Conservation (phyloP, 2,329 filamentous ascomycete genomes). For the Diaporthe sp. region DNA sequence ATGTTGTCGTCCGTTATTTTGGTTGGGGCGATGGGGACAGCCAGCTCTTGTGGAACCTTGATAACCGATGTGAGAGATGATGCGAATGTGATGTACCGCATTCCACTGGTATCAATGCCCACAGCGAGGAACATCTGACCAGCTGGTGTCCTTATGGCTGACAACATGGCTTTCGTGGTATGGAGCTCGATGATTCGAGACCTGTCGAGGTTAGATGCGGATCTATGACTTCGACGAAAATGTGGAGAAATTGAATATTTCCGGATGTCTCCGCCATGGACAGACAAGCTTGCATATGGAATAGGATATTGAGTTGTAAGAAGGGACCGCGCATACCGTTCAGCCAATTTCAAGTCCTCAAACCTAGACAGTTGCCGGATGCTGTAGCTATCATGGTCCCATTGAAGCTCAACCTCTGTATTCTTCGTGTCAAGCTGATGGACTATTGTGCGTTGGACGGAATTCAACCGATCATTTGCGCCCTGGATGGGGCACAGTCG, state of each 20-base stretch:
- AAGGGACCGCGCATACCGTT: neutral
- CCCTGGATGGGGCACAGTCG: neutral
- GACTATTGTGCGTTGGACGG: neutral
- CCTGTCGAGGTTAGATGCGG: neutral
- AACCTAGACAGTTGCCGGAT: neutral
- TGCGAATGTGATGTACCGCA: neutral
- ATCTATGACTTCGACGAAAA: neutral
- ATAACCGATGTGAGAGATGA: conserved; percentile 7
- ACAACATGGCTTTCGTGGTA: neutral
- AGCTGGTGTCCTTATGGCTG: conserved; percentile 13
- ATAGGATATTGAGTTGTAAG: neutral
- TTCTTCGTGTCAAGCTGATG: neutral
- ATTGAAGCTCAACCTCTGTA: neutral
- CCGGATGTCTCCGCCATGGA: neutral
- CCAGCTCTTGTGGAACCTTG: neutral
- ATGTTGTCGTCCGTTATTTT: neutral
- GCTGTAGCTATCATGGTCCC: neutral
- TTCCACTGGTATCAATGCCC: neutral
- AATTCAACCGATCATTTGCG: conserved; percentile 15
- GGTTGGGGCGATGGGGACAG: neutral
- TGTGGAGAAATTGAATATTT: neutral
- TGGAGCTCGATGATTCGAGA: neutral
- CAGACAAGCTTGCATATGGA: too few relatives aligned
- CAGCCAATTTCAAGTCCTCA: neutral
- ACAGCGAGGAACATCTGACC: conserved; percentile 21